Percentiles rank a stretch among this genome's conserved stretches.
Evolutionary conservation across 1,139 yeast genomes (phyloP).

Genomic region (Sugiyamaella castrensis): DNA sequence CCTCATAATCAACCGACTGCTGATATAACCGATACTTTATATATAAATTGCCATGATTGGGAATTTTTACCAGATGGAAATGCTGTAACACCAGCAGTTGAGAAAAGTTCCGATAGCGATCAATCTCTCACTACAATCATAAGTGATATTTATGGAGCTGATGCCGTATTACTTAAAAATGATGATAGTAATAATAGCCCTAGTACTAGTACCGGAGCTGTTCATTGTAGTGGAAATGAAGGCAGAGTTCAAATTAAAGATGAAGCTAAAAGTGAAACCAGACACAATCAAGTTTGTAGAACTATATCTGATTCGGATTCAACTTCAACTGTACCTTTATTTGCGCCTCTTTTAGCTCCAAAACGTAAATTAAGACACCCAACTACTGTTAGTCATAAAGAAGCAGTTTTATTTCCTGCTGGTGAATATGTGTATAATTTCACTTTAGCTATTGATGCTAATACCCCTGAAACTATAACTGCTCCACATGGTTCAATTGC

Average conservation of each 20-base stretch:
- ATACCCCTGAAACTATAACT: constrained; percentile 65
- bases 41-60: constrained; percentile 38
- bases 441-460: constrained; percentile 67
- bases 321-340: constrained; percentile 13
- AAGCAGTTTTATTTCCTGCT: constrained; percentile 47
- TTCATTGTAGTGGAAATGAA: constrained; percentile 19
- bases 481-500: constrained; percentile 45
- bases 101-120: constrained; percentile 14
- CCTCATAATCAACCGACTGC: constrained; percentile 25
- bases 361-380: constrained; percentile 21
- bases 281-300: constrained; percentile 20
- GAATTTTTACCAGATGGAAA: constrained; percentile 29
- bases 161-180: constrained; percentile 29
- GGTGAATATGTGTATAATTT: constrained; percentile 79
- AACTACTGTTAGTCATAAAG: constrained; percentile 22
- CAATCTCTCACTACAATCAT: constrained; percentile 30
- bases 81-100: background rate
- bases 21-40: constrained; percentile 35
- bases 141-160: constrained; percentile 38
- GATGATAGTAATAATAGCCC: background rate
- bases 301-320: constrained; percentile 17
- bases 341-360: constrained; percentile 18
- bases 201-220: background rate
- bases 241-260: constrained; percentile 24
- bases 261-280: constrained; percentile 16